phyloP scores from a whole-genome alignment of 1,284 basidiomycete genomes.

The Takashimella koratensis region DNA sequence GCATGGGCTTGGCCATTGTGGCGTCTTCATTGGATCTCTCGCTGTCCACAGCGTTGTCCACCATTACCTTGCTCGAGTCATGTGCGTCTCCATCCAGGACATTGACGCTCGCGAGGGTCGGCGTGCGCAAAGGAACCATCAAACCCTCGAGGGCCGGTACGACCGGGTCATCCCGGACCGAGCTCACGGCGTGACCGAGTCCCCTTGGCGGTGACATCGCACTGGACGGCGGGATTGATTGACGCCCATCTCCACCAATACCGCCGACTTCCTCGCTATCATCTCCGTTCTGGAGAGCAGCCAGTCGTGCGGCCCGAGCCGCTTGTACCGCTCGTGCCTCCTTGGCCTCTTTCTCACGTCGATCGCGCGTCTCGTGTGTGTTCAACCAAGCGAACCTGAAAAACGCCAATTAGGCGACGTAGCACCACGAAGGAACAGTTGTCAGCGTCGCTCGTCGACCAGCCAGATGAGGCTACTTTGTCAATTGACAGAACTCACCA shows the following conservation, averaged over 20 bases:
- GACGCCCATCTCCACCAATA: not conserved
- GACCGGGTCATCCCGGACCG: constrained; percentile 13
- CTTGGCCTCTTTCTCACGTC: constrained; percentile 18
- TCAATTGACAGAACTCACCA: constrained; percentile 70
- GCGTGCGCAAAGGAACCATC: not conserved
- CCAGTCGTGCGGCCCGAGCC: constrained; percentile 16
- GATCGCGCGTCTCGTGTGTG: constrained; percentile 30
- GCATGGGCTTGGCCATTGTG: not conserved
- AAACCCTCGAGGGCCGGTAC: not conserved
- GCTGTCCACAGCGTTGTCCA: not conserved
- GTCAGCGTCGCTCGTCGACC: constrained; percentile 1
- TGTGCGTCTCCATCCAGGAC: not conserved
- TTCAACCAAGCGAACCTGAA: constrained; percentile 44
- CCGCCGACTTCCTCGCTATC: not conserved
- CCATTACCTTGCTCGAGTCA: not conserved
- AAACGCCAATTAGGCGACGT: not conserved
- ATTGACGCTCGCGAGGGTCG: not conserved
- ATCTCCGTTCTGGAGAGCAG: constrained; percentile 14
- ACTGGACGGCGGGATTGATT: not conserved
- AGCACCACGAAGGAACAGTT: not conserved
- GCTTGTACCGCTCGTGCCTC: constrained; percentile 14
- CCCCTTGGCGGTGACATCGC: not conserved
- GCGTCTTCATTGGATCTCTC: not conserved
- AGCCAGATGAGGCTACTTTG: no score
- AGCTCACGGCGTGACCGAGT: constrained; percentile 7